Conservation (phyloP, 2,329 filamentous ascomycete species). For the Alternaria metachromatica region DNA sequence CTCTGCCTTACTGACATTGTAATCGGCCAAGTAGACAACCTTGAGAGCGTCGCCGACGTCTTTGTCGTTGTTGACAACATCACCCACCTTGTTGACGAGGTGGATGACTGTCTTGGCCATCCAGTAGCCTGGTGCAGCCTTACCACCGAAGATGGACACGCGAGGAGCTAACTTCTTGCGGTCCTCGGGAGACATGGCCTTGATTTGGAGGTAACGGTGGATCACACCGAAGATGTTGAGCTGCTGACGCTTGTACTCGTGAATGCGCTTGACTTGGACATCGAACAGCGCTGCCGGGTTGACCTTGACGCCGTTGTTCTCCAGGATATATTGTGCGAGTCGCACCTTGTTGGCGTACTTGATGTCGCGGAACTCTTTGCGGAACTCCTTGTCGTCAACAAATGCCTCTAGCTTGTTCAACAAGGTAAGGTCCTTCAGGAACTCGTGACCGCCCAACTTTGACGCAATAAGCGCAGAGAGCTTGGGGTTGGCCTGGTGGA, state of each 20-base stretch:
- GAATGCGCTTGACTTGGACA: conserved; percentile 97
- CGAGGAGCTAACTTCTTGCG: conserved; percentile 85
- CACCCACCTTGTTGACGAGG: conserved; percentile 88
- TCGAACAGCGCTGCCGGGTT: conserved; percentile 92
- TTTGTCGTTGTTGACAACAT: conserved; percentile 88
- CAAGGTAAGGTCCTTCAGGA: conserved; percentile 87
- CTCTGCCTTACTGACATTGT: conserved; percentile 99
- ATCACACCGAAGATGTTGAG: conserved; percentile 99
- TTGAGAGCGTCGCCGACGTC: conserved; percentile 95
- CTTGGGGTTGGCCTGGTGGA: conserved; percentile 95
- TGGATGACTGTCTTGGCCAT: conserved; percentile 99
- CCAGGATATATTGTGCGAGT: conserved; percentile 89
- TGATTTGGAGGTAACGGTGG: conserved; percentile 88
- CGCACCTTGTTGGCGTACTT: conserved; percentile 96
- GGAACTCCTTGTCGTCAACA: conserved; percentile 86
- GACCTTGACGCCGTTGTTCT: conserved; percentile 77
- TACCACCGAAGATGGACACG: conserved; percentile 96
- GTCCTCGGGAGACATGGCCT: conserved; percentile 81
- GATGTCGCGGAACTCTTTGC: conserved; percentile 94
- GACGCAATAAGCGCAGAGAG: conserved; percentile 90
- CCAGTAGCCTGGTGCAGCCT: conserved; percentile 98
- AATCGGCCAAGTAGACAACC: conserved; percentile 96
- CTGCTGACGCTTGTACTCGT: conserved; percentile 99
- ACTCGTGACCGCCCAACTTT: conserved; percentile 82
- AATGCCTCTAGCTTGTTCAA: conserved; percentile 86